Percentiles rank a stretch among this genome's conserved stretches.
Evolutionary conservation across 225 moss, liverwort and hornwort species (phyloP).

Genomic region (Anthoceros angustus): DNA sequence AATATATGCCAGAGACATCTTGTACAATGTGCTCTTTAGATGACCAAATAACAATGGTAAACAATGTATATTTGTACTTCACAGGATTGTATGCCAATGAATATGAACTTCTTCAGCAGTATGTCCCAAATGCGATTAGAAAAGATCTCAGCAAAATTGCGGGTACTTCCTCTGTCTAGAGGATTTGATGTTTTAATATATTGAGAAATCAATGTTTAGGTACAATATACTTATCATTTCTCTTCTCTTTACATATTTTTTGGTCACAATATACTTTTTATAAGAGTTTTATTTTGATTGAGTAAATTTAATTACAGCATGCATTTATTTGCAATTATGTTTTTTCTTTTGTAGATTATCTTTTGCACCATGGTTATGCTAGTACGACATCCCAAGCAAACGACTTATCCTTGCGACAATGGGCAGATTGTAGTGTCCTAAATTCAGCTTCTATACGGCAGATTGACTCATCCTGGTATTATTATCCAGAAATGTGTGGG

Average conservation of each 20-base stretch:
- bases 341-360: background rate
- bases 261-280: background rate
- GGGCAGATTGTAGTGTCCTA: background rate
- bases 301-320: background rate
- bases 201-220: background rate
- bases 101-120: background rate
- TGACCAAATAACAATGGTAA: background rate
- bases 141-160: slow-evolving; percentile 3
- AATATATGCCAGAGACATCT: background rate
- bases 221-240: background rate
- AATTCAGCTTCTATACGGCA: background rate
- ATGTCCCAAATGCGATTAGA: background rate
- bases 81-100: background rate
- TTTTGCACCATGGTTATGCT: background rate
- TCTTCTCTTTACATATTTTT: background rate
- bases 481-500: slow-evolving; percentile 1
- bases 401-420: background rate
- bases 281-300: background rate
- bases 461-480: background rate
- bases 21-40: background rate
- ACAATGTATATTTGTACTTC: background rate
- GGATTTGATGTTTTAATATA: background rate
- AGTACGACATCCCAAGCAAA: background rate
- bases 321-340: background rate
- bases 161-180: slow-evolving; percentile 5